Conservation (phyloP, 148 eudicot genomes). For the Mesembryanthemum crystallinum region DNA sequence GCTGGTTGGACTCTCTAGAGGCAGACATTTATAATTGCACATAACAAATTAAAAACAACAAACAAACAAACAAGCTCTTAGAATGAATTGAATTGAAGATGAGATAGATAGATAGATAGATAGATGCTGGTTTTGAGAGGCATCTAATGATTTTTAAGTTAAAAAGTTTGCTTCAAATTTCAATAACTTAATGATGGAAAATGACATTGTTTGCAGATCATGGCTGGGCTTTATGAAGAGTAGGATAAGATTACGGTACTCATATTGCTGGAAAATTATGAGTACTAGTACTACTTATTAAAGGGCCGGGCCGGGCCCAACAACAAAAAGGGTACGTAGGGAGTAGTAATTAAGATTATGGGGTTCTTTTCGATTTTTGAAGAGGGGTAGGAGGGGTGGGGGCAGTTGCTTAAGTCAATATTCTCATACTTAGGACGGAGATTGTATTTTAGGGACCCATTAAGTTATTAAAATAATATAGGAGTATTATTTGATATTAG, state of each 20-base stretch:
- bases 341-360: not conserved
- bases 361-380: too few species aligned
- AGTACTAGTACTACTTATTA: not conserved
- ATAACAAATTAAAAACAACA: constrained; percentile 12
- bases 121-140: constrained; percentile 25
- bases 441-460: constrained; percentile 28
- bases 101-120: too few species aligned
- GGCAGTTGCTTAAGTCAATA: constrained; percentile 55
- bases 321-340: not conserved
- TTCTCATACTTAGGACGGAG: constrained; percentile 48
- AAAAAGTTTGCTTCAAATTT: constrained; percentile 27
- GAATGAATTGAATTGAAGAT: constrained; percentile 16
- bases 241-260: too few species aligned
- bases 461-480: not conserved
- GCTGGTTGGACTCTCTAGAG: constrained; percentile 20
- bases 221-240: not conserved
- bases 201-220: not conserved
- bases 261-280: too few species aligned
- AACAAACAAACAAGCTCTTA: constrained; percentile 27
- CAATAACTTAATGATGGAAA: constrained; percentile 22
- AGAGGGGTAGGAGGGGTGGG: not conserved
- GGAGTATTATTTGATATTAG: not conserved
- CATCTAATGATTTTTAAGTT: constrained; percentile 33
- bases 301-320: constrained; percentile 1
- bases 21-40: constrained; percentile 28